A percentile compares a stretch with the other conserved stretches of the same genome.
Evolutionary conservation across 768 basidiomycete genomes (phyloP).

Genomic region (Boletus rubropictus): DNA sequence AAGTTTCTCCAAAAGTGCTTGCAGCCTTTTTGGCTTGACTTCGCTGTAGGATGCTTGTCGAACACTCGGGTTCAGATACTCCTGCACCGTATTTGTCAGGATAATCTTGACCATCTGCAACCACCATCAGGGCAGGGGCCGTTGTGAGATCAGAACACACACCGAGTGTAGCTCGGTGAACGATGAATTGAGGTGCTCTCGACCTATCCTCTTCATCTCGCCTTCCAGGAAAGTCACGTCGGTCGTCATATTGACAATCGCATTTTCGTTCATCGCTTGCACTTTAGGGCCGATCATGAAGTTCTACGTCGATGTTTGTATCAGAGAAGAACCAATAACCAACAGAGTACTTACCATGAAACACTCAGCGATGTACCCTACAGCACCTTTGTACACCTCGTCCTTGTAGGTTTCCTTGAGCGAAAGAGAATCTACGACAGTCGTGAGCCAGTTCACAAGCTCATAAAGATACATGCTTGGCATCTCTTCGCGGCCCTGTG

Average conservation of each 20-base stretch:
- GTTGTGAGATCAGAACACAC: slow-evolving; percentile 23
- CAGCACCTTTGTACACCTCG: slow-evolving; percentile 81
- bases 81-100: slow-evolving; percentile 65
- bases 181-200: slow-evolving; percentile 60
- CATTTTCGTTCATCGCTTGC: slow-evolving; percentile 80
- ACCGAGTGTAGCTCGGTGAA: slow-evolving; percentile 80
- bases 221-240: slow-evolving; percentile 87
- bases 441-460: slow-evolving; percentile 92
- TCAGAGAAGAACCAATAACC: slow-evolving; percentile 1
- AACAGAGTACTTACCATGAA: slow-evolving; percentile 61
- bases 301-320: slow-evolving; percentile 40
- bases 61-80: slow-evolving; percentile 68
- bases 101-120: slow-evolving; percentile 66
- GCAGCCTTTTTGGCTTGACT: slow-evolving; percentile 68
- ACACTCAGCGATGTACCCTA: slow-evolving; percentile 82
- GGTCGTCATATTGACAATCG: slow-evolving; percentile 75
- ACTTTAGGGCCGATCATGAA: slow-evolving; percentile 75
- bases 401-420: slow-evolving; percentile 85
- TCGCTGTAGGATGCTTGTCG: slow-evolving; percentile 61
- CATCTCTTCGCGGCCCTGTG: slow-evolving; percentile 57
- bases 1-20: slow-evolving; percentile 73
- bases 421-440: slow-evolving; percentile 84
- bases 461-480: slow-evolving; percentile 95
- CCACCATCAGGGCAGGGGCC: slow-evolving; percentile 4
- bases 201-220: slow-evolving; percentile 73